These are phyloP conservation scores for Mortierella sp. DNA, from an alignment of 371 early-diverging fungal genomes.

Conservation along the genomic window DNA sequence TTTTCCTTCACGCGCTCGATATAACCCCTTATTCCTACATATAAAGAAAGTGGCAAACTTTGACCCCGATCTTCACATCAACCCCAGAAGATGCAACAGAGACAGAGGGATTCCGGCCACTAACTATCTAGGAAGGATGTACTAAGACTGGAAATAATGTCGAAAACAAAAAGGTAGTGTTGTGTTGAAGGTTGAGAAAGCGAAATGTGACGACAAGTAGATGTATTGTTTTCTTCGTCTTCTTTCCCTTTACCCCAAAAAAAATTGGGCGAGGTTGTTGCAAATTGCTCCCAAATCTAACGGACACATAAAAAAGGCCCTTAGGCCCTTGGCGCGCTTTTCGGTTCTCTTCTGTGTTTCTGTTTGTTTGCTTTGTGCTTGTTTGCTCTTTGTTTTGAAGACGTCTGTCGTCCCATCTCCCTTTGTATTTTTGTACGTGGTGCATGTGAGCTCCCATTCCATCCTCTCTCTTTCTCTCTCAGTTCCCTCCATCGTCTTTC, in stretches of 20 bases:
- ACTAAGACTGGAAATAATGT: not conserved
- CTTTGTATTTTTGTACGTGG: not conserved
- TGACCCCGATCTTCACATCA: not conserved
- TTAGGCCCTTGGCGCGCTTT: conserved; percentile 1
- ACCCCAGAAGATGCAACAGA: not conserved
- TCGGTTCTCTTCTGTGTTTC: not conserved
- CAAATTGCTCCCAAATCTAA: not conserved
- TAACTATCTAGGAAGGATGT: not conserved
- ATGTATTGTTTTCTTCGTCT: not conserved
- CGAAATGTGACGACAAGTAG: not conserved
- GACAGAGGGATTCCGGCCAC: not conserved
- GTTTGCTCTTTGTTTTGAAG: not conserved
- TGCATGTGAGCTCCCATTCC: not conserved
- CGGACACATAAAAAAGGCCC: not conserved
- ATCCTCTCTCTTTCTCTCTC: not conserved
- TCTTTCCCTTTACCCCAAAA: conserved; percentile 1
- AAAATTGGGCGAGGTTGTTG: not conserved
- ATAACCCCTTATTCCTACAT: not conserved
- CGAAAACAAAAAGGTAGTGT: no score
- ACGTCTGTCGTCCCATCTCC: not conserved
- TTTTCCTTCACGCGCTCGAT: not conserved
- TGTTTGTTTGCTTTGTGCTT: not conserved
- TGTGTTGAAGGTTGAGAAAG: not conserved
- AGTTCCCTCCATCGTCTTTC: no score
- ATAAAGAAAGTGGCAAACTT: not conserved